Evolutionary conservation across 371 early-diverging fungal species (phyloP).

Genomic region (Blastocladiella emersonii): DNA sequence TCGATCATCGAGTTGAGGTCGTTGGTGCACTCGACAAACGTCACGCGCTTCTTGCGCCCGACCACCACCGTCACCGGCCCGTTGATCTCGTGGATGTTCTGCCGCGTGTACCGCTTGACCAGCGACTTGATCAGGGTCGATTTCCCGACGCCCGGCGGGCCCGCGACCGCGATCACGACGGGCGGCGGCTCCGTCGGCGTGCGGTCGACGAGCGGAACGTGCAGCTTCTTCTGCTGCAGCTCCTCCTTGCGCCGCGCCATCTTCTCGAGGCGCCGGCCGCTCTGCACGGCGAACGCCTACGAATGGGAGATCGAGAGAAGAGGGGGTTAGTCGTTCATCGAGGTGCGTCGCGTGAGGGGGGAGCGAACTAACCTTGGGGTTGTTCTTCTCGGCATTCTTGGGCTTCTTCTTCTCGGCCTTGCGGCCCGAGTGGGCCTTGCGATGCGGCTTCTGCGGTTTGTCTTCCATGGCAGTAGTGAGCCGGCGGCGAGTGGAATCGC

Average conservation of each 20-base stretch:
- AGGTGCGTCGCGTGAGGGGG: neutral
- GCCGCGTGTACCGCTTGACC: conserved; percentile 89
- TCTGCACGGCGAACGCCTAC: conserved; percentile 71
- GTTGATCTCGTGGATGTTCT: conserved; percentile 73
- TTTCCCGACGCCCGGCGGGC: conserved; percentile 90
- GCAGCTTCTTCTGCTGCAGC: conserved; percentile 76
- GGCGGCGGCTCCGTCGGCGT: conserved; percentile 86
- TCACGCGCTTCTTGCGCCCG: conserved; percentile 84
- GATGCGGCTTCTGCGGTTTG: conserved; percentile 54
- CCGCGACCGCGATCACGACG: conserved; percentile 85
- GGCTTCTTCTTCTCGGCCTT: conserved; percentile 68
- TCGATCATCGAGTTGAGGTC: conserved; percentile 97
- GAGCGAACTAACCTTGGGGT: conserved; percentile 54
- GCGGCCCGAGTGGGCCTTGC: conserved; percentile 65
- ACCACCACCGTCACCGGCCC: conserved; percentile 91
- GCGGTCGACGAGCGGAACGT: conserved; percentile 90
- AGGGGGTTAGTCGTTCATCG: neutral
- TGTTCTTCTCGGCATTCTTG: conserved; percentile 65
- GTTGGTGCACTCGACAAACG: conserved; percentile 91
- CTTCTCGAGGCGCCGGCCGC: conserved; percentile 60
- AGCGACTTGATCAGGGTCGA: conserved; percentile 86
- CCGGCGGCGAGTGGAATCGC: no score
- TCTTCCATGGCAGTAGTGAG: neutral
- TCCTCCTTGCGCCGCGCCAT: conserved; percentile 71
- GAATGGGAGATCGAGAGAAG: neutral